Conservation (phyloP, 2,329 filamentous ascomycete species). For the Alternaria brassicicola region DNA sequence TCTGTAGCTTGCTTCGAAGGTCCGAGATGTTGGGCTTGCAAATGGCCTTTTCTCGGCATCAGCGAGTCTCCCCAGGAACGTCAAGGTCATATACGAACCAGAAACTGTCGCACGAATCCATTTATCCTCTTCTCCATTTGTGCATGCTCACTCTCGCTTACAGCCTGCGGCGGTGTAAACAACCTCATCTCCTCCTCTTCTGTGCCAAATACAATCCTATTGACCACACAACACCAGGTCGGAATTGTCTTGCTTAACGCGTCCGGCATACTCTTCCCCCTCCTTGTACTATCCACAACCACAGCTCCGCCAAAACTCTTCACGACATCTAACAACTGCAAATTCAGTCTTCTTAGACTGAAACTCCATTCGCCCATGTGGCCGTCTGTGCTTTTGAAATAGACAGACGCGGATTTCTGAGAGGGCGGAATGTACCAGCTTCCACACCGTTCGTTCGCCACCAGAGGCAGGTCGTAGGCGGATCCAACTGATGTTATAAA, state of each 20-base stretch:
- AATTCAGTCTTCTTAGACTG: conserved; percentile 80
- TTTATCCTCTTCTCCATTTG: conserved; percentile 74
- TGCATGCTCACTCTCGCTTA: conserved; percentile 75
- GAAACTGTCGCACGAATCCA: conserved; percentile 59
- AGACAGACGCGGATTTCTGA: conserved; percentile 74
- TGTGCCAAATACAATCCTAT: conserved; percentile 76
- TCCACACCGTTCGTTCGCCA: conserved; percentile 94
- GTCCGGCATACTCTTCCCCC: conserved; percentile 96
- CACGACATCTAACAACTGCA: conserved; percentile 76
- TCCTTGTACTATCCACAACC: conserved; percentile 89
- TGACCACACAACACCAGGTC: conserved; percentile 90
- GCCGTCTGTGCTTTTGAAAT: conserved; percentile 98
- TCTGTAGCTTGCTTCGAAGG: conserved; percentile 64
- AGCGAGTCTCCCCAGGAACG: background rate
- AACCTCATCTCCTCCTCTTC: conserved; percentile 52
- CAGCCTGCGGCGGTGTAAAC: conserved; percentile 72
- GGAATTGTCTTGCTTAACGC: conserved; percentile 92
- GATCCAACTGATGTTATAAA: conserved; percentile 71
- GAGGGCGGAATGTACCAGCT: conserved; percentile 85
- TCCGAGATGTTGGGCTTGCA: conserved; percentile 61
- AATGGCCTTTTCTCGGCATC: conserved; percentile 55
- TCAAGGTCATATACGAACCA: conserved; percentile 39
- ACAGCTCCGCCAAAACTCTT: conserved; percentile 74
- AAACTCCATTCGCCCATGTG: conserved; percentile 92
- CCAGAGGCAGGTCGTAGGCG: conserved; percentile 68